These are phyloP conservation scores for Eucalyptus urophylla DNA, from an alignment of 345 rosid genomes.

Conservation along the genomic window DNA sequence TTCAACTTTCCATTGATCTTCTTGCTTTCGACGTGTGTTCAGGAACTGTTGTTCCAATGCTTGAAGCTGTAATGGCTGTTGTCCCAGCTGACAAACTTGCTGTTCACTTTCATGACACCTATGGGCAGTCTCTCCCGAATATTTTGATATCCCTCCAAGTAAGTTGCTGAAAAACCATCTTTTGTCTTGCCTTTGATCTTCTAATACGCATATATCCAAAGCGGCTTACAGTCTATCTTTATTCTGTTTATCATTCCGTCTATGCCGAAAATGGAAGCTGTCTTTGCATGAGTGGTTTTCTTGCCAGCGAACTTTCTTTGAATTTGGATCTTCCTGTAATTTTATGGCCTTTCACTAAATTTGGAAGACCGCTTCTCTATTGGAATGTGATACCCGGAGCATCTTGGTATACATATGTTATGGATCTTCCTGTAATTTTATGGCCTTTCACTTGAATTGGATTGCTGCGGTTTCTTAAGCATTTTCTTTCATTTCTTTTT, in stretches of 20 bases:
- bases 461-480: not conserved
- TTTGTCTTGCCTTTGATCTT: not conserved
- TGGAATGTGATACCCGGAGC: not conserved
- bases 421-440: no score
- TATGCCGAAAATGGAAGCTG: not conserved
- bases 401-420: not conserved
- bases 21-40: not conserved
- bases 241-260: not conserved
- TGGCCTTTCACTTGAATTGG: not conserved
- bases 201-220: not conserved
- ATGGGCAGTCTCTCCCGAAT: conserved; percentile 77
- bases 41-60: conserved; percentile 66
- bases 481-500: not conserved
- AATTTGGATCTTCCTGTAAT: not conserved
- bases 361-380: not conserved
- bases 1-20: not conserved
- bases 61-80: conserved; percentile 58
- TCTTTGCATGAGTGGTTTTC: not conserved
- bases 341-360: not conserved
- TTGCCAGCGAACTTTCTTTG: not conserved
- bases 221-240: not conserved
- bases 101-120: conserved; percentile 78
- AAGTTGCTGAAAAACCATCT: not conserved
- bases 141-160: conserved; percentile 66
- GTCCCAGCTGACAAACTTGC: conserved; percentile 60